Conservation (phyloP, 768 basidiomycete species). For the Suillus americanus region DNA sequence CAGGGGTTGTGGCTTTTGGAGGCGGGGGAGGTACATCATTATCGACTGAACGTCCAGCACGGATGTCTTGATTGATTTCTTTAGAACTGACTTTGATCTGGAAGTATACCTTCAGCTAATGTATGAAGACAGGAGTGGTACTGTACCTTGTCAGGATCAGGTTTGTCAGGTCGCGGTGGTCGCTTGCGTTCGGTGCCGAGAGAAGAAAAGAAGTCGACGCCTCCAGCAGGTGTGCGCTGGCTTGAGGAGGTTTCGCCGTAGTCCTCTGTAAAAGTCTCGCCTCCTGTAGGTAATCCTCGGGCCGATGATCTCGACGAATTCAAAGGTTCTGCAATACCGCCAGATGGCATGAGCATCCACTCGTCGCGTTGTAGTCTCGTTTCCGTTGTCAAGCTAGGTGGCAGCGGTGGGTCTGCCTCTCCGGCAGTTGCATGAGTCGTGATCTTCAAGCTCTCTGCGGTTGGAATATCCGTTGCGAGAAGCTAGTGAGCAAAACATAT, state of each 20-base stretch:
- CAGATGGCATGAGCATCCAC: slow-evolving; percentile 79
- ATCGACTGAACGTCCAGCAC: slow-evolving; percentile 41
- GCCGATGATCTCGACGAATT: slow-evolving; percentile 30
- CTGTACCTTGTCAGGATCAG: slow-evolving; percentile 71
- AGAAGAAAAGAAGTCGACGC: slow-evolving; percentile 86
- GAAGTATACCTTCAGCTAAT: slow-evolving; percentile 15
- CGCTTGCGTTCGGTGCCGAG: slow-evolving; percentile 82
- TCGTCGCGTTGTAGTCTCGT: slow-evolving; percentile 67
- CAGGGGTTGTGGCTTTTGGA: slow-evolving; percentile 61
- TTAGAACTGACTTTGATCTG: slow-evolving; percentile 61
- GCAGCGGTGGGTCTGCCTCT: slow-evolving; percentile 47
- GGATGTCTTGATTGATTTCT: slow-evolving; percentile 63
- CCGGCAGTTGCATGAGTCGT: slow-evolving; percentile 55
- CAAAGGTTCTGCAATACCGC: slow-evolving; percentile 25
- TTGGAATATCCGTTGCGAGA: slow-evolving; percentile 74
- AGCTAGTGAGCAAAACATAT: slow-evolving; percentile 38
- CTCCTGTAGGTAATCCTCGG: slow-evolving; percentile 28
- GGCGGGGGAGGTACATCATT: slow-evolving; percentile 37
- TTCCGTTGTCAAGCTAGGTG: slow-evolving; percentile 45
- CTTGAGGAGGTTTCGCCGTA: slow-evolving; percentile 54
- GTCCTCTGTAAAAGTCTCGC: slow-evolving; percentile 62
- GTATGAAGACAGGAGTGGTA: slow-evolving; percentile 3
- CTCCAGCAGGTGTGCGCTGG: slow-evolving; percentile 50
- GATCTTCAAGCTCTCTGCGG: slow-evolving; percentile 67
- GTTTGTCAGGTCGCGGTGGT: slow-evolving; percentile 54